Base-by-base conservation (phyloP, 129 eudicot species). In the Centella asiatica region DNA sequence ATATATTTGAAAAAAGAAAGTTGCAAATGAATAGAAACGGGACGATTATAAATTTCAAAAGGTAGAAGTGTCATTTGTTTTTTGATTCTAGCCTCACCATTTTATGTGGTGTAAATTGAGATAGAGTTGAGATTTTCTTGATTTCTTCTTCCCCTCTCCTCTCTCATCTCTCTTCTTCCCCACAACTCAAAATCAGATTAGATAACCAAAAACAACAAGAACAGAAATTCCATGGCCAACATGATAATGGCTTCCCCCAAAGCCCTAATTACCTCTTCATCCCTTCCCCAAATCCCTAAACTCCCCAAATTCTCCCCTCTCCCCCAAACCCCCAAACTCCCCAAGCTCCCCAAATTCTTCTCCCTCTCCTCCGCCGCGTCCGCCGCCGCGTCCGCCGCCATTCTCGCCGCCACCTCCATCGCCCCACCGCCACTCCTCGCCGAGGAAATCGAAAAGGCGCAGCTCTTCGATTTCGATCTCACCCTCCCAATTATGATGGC, bases 401-500 rank as follows among this genome's bases (percentile, higher is more conserved):
- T 63, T 51, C 17, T 70, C 27, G 56, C 74, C 61, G 37, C 85
- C 49, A 12, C 73, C 67, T 76, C 80, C 76, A 69, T 86, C 71
- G 51, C 86, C 15, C 85, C 95, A 2, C 82, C 84, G 32, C 98
- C 96, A 5, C 76, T 89, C 24, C 78, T 92, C 22, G 98, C 98
- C 14, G 98, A 60, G 23, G 98, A 83, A 23, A 26, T 92, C 79
- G 96, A 92, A 44, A 92, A 92, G 25, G 98, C 98, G 0, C 78
- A 78, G 10, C 90, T 92, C 28, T 92, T 90, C 80, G 89, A 90
- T 77, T 90, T 90, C 87, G 80, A 90, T 61, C 79, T 83, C 6
- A 90, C 97, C 15, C 95, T 90, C 23, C 97, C 97, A 24, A 86
- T 90, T 70, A 86, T 90, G 58, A 78, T 77, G 15, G 80, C 72